Conservation (phyloP, 208 protist species). For the Angomonas desouzai region DNA sequence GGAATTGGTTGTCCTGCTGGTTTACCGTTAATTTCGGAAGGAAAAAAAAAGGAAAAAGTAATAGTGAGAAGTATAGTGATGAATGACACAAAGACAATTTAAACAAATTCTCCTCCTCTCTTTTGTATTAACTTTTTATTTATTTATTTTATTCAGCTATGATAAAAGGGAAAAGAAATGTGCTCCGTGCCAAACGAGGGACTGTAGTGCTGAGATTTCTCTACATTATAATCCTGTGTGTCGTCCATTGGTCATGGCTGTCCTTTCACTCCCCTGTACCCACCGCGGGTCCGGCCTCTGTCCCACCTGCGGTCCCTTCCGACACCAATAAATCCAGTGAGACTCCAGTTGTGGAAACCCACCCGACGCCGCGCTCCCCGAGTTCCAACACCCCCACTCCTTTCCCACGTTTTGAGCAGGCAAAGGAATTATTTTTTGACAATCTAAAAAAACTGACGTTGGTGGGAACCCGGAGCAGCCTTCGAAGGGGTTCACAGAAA, state of each 20-base stretch:
- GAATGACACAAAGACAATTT: too few species aligned
- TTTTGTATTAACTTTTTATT: too few species aligned
- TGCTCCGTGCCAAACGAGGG: background rate
- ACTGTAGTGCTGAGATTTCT: background rate
- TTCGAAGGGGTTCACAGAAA: constrained; percentile 51
- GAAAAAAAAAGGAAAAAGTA: too few species aligned
- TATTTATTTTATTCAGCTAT: background rate
- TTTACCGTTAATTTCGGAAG: too few species aligned
- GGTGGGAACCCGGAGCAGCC: constrained; percentile 57
- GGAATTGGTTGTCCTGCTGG: too few species aligned
- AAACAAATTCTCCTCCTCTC: too few species aligned
- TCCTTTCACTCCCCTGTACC: background rate
- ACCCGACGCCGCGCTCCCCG: too few species aligned
- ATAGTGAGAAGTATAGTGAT: too few species aligned
- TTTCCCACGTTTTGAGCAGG: constrained; percentile 11
- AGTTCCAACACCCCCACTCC: background rate
- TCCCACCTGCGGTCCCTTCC: too few species aligned
- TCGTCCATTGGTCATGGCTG: background rate
- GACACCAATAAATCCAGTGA: too few species aligned
- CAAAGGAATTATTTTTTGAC: constrained; percentile 24
- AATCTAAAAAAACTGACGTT: constrained; percentile 43
- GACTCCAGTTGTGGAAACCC: background rate
- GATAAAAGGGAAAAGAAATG: background rate
- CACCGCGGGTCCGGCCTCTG: background rate
- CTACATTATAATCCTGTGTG: background rate